Conservation (phyloP, 331 rosid genomes). For the Spiraea crenata region DNA sequence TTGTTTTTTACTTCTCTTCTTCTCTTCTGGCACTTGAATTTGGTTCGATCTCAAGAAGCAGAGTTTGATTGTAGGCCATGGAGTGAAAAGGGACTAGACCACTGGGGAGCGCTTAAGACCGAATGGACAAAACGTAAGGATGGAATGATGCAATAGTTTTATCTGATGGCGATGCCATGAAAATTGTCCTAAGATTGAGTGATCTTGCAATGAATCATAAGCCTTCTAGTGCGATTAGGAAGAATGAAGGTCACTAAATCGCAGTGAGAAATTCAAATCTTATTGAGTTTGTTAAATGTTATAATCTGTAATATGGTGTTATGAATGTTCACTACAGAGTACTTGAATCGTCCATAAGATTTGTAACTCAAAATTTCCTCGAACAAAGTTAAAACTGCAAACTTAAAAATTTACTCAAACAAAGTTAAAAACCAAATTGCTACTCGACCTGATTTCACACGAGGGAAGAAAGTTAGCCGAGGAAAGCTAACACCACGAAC, state of each 20-base stretch:
- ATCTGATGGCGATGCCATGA: neutral
- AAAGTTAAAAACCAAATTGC: too few relatives aligned
- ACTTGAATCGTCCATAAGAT: too few relatives aligned
- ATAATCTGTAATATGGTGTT: too few relatives aligned
- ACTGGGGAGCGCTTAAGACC: slow-evolving; percentile 32
- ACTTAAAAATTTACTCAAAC: too few relatives aligned
- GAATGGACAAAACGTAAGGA: slow-evolving; percentile 30
- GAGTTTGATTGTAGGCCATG: slow-evolving; percentile 26
- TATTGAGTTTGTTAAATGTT: neutral
- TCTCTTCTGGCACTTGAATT: neutral
- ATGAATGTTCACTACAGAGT: too few relatives aligned
- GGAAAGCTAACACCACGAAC: too few relatives aligned
- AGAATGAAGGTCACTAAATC: slow-evolving; percentile 30
- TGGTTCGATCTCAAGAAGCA: slow-evolving; percentile 26
- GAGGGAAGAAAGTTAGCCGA: too few relatives aligned
- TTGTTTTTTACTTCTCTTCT: slow-evolving; percentile 9
- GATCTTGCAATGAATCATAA: slow-evolving; percentile 15
- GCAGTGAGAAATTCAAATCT: slow-evolving; percentile 15
- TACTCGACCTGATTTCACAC: too few relatives aligned
- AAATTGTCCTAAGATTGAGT: neutral
- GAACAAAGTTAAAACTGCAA: too few relatives aligned
- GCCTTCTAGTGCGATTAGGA: slow-evolving; percentile 23
- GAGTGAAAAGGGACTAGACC: slow-evolving; percentile 27
- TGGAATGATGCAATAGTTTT: slow-evolving; percentile 32
- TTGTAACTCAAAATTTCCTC: too few relatives aligned